Conservation (phyloP, 2,329 filamentous ascomycete species). For the Paracamarosporium sp. region DNA sequence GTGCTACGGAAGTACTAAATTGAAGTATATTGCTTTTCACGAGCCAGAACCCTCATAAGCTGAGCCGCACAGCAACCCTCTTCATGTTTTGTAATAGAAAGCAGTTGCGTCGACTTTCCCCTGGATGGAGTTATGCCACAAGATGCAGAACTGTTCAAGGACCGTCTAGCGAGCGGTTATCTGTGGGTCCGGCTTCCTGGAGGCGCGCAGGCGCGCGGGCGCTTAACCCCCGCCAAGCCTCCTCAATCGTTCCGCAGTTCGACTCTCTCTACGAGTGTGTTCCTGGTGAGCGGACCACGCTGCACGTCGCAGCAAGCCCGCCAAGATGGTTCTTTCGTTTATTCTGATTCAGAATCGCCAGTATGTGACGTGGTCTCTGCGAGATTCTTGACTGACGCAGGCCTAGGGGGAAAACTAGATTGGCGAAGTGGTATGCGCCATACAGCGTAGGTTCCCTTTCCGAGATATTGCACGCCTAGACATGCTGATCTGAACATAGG, state of each 20-base stretch:
- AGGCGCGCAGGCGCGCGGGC: background rate
- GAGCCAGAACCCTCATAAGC: too few species aligned
- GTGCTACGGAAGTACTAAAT: too few species aligned
- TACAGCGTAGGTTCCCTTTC: constrained; percentile 70
- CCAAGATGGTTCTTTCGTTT: constrained; percentile 75
- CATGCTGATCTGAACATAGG: constrained; percentile 53
- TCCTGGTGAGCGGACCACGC: background rate
- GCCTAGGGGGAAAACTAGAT: constrained; percentile 89
- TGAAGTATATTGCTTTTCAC: too few species aligned
- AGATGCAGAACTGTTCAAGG: background rate
- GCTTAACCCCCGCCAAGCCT: constrained; percentile 6
- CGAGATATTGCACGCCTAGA: background rate
- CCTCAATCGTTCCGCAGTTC: background rate
- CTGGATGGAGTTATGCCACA: too few species aligned
- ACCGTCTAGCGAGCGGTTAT: background rate
- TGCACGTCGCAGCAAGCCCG: background rate
- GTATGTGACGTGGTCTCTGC: constrained; percentile 51
- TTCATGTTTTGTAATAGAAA: too few species aligned
- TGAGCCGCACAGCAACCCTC: too few species aligned
- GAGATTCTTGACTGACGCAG: constrained; percentile 11
- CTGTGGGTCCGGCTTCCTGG: background rate
- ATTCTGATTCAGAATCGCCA: constrained; percentile 91
- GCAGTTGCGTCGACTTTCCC: too few species aligned
- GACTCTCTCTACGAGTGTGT: background rate
- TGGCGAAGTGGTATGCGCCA: constrained; percentile 98